Base-by-base conservation (phyloP, 73 alveolate species). In the Halteria grandinella region DNA sequence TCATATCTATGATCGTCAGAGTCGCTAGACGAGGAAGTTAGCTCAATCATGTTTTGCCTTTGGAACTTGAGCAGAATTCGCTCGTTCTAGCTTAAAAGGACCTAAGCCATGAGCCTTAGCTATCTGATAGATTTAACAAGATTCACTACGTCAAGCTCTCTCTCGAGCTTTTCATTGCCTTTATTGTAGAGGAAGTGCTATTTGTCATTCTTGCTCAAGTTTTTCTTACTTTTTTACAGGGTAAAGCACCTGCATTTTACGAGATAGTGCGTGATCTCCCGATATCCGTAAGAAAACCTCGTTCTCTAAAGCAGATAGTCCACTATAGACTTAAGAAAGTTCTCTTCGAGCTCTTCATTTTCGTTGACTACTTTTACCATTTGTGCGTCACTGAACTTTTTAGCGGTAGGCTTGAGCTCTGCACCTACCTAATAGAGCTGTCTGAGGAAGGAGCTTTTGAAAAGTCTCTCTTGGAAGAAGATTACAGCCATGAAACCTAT, bases 131-230 rank as follows among this genome's bases (percentile, higher is more conserved):
- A 43, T 40, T 66, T 66, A 3, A 66, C 34, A 5, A 66, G 14
- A 20, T 45, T 40, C n/a, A 66, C 52, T 11, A 66, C 80, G 47
- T 66, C 80, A 14, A 66, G 66, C 27, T 66, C 80, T 44, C 47
- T 33, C 32, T 49, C 50, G 11, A 70, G 6, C 47, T 43, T 70
- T n/a, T 29, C 18, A 41, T 70, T 32, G 4, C 71, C 83, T 70
- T 70, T 70, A n/a, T 23, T 39, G 43, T 60, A 60, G 18, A 37
- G 14, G 20, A 60, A 60, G 23, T 60, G 77, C 6, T 37, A 18
- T 8, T 3, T 60, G 12, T 8, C 10, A 15, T 23, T 3, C 21
- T 5, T 8, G n/a, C 20, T 29, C 43, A 40, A 3, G 34, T 1
- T 3, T 8, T 3, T 1, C 27, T 36, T 14, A 1, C n/a, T 60